Evolutionary conservation across 2,329 filamentous ascomycete species (phyloP).

Genomic region (Phialophora expanda): DNA sequence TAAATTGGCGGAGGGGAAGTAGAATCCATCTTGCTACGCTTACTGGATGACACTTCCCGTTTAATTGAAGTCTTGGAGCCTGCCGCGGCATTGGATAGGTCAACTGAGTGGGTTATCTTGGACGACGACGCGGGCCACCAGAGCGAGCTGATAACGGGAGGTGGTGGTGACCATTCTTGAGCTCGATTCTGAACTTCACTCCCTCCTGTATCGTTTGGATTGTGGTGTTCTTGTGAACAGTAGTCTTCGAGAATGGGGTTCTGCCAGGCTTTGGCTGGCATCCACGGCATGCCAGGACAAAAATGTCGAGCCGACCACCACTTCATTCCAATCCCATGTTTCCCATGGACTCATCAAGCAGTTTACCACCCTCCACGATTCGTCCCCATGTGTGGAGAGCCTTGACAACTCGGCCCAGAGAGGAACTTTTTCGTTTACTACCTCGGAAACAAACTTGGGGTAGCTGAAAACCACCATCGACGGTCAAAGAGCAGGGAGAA

Average conservation of each 20-base stretch:
- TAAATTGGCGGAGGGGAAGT: conserved; percentile 32
- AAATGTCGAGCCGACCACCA: neutral
- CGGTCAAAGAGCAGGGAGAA: too few species aligned
- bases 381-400: too few species aligned
- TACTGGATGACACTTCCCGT: neutral
- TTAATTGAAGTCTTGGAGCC: neutral
- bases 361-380: neutral
- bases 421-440: too few species aligned
- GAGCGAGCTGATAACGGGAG: neutral
- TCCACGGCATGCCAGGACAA: neutral
- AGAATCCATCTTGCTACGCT: neutral
- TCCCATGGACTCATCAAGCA: neutral
- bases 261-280: neutral
- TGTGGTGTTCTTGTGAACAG: neutral
- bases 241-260: neutral
- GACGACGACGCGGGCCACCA: neutral
- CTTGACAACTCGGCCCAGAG: too few species aligned
- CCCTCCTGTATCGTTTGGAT: neutral
- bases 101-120: neutral
- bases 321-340: neutral
- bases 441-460: too few species aligned
- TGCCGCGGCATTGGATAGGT: neutral
- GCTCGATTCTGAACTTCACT: too few species aligned
- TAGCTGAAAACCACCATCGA: too few species aligned
- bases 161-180: neutral